These are phyloP conservation scores for Aspergillus flavus DNA, from an alignment of 2,329 filamentous ascomycete species.

Conservation along the genomic window DNA sequence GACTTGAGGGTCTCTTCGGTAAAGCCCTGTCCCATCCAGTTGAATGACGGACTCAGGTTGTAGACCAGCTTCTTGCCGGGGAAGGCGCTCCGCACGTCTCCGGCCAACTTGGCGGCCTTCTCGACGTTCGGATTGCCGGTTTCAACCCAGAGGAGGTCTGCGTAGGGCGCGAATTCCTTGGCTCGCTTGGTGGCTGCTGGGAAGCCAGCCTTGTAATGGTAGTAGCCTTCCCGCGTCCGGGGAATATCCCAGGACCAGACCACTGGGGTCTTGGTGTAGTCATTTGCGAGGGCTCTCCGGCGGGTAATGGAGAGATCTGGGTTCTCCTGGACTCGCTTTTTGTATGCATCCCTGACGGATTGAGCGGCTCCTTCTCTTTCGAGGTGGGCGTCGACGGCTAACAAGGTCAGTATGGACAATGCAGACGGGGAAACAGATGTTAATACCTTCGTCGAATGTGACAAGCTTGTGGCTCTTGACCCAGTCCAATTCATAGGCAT, in stretches of 20 bases:
- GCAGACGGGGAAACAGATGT: not conserved
- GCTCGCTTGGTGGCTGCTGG: conserved; percentile 88
- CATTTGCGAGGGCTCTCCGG: conserved; percentile 71
- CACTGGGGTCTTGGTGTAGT: conserved; percentile 68
- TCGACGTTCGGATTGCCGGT: conserved; percentile 84
- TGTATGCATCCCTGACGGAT: conserved; percentile 69
- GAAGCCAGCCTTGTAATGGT: conserved; percentile 67
- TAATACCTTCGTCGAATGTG: conserved; percentile 78
- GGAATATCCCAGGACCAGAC: conserved; percentile 91
- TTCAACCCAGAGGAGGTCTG: conserved; percentile 96
- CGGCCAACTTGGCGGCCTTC: conserved; percentile 74
- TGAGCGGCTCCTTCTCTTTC: conserved; percentile 65
- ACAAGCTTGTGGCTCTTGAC: conserved; percentile 82
- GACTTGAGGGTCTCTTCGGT: conserved; percentile 77
- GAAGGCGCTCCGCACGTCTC: conserved; percentile 68
- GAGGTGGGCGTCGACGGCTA: conserved; percentile 75
- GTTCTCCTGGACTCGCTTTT: conserved; percentile 62
- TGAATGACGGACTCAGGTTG: conserved; percentile 95
- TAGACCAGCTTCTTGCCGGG: conserved; percentile 92
- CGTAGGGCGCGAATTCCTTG: conserved; percentile 86
- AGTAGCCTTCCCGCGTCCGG: conserved; percentile 79
- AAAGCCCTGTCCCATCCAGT: conserved; percentile 97
- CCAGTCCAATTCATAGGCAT: conserved; percentile 84
- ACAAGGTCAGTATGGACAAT: conserved; percentile 1
- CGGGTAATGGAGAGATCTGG: conserved; percentile 76